Percentiles rank a stretch among this genome's conserved stretches.
Evolutionary conservation across 768 basidiomycete genomes (phyloP).

Genomic region (Tricholoma terreum): DNA sequence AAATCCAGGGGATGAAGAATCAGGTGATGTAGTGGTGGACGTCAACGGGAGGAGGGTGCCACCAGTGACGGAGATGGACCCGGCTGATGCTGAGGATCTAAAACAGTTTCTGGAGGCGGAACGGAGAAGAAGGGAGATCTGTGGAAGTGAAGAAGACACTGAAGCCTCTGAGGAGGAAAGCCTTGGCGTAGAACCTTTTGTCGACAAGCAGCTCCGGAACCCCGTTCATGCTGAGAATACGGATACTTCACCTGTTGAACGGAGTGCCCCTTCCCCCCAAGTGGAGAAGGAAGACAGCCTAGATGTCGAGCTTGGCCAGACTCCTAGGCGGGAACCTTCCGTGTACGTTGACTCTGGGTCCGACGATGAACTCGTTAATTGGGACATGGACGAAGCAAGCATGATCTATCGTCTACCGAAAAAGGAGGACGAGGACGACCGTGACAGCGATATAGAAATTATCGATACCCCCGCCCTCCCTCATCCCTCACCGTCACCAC

Average conservation of each 20-base stretch:
- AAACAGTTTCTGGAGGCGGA: constrained; percentile 68
- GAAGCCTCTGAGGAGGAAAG: constrained; percentile 20
- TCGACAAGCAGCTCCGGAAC: constrained; percentile 4
- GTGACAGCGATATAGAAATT: constrained; percentile 35
- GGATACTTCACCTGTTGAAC: neutral
- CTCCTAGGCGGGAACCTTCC: constrained; percentile 3
- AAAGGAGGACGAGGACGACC: constrained; percentile 16
- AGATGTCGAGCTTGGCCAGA: neutral
- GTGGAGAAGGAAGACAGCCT: neutral
- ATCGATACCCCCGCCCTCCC: constrained; percentile 17
- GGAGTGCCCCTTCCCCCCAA: constrained; percentile 1
- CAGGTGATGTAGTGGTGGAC: constrained; percentile 27
- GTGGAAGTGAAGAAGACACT: constrained; percentile 44
- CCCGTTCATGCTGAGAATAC: neutral
- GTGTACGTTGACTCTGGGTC: constrained; percentile 17
- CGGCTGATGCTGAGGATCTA: constrained; percentile 60
- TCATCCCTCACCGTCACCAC: constrained; percentile 6
- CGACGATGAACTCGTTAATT: constrained; percentile 34
- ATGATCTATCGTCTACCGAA: constrained; percentile 30
- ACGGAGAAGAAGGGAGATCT: constrained; percentile 43
- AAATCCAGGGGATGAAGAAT: constrained; percentile 23
- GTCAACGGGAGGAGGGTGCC: constrained; percentile 32
- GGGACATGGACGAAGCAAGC: constrained; percentile 41
- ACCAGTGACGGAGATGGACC: constrained; percentile 40
- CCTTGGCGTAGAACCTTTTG: constrained; percentile 12